A percentile compares a stretch with the other conserved stretches of the same genome.
These are phyloP conservation scores for Lizanozyma gosingica DNA, from an alignment of 1,139 yeast species.

Conservation along the genomic window DNA sequence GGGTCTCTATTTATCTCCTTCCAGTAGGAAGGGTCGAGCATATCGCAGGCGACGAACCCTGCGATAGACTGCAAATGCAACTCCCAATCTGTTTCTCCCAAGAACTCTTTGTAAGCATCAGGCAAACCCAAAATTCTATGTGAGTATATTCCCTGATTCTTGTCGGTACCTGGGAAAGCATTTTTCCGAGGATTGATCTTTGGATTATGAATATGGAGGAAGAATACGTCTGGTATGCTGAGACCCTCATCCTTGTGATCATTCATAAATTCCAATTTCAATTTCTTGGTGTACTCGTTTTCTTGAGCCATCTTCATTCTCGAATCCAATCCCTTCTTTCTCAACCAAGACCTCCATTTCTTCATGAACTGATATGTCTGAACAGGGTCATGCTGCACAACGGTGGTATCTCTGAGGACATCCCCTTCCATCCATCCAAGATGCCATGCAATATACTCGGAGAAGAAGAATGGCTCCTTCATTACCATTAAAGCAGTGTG, in stretches of 20 bases:
- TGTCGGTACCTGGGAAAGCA: conserved; percentile 3
- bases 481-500: conserved; percentile 30
- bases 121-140: conserved; percentile 11
- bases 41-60: conserved; percentile 15
- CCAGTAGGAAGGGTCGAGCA: conserved; percentile 10
- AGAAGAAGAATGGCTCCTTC: conserved; percentile 25
- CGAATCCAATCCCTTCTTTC: conserved; percentile 16
- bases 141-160: conserved; percentile 6
- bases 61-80: conserved; percentile 16
- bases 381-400: conserved; percentile 14
- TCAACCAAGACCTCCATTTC: conserved; percentile 12
- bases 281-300: conserved; percentile 15
- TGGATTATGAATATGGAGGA: conserved; percentile 14
- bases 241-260: conserved; percentile 3
- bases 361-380: conserved; percentile 7
- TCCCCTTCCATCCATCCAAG: conserved; percentile 17
- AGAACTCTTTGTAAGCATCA: conserved; percentile 9
- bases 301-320: conserved; percentile 25
- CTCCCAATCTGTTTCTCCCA: conserved; percentile 15
- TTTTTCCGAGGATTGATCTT: conserved; percentile 6
- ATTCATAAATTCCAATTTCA: conserved; percentile 15
- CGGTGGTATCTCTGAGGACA: conserved; percentile 12
- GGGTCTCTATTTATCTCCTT: conserved; percentile 8
- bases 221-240: conserved; percentile 11
- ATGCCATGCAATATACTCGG: conserved; percentile 15